A percentile compares a stretch with the other conserved stretches of the same genome.
Conservation (phyloP, 1,284 basidiomycete genomes). For the Neolentinus lepideus region DNA sequence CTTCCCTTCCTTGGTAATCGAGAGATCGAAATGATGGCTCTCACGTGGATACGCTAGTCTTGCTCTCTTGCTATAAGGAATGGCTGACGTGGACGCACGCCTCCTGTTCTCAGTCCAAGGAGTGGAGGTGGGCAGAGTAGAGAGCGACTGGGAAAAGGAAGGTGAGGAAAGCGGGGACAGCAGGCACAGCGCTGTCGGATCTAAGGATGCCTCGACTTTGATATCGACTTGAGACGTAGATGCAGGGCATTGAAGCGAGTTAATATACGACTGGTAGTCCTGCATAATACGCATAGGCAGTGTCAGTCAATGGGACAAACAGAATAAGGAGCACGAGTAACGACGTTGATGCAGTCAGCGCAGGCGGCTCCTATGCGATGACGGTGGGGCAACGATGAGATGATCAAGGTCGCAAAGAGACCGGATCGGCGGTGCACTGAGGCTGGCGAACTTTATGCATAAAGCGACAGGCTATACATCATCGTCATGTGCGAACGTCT, state of each 20-base stretch:
- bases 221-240: slow-evolving; percentile 19
- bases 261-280: slow-evolving; percentile 16
- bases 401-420: neutral
- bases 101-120: slow-evolving; percentile 5
- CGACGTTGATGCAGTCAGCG: neutral
- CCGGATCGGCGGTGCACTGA: neutral
- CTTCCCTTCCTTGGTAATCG: neutral
- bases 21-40: neutral
- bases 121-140: slow-evolving; percentile 6
- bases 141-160: slow-evolving; percentile 15
- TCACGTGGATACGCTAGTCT: neutral
- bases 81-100: slow-evolving; percentile 22
- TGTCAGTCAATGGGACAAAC: neutral
- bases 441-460: neutral
- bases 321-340: neutral
- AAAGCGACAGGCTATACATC: neutral
- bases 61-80: slow-evolving; percentile 6
- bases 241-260: slow-evolving; percentile 21
- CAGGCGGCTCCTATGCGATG: neutral
- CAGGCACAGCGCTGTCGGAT: slow-evolving; percentile 27
- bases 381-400: neutral
- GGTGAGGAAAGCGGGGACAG: slow-evolving; percentile 28
- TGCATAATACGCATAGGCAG: slow-evolving; percentile 23
- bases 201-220: slow-evolving; percentile 38
- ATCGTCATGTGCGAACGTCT: slow-evolving; percentile 1